A percentile compares a stretch with the other conserved stretches of the same genome.
Evolutionary conservation across 768 basidiomycete species (phyloP).

Genomic region (Hypsizygus marmoreus): DNA sequence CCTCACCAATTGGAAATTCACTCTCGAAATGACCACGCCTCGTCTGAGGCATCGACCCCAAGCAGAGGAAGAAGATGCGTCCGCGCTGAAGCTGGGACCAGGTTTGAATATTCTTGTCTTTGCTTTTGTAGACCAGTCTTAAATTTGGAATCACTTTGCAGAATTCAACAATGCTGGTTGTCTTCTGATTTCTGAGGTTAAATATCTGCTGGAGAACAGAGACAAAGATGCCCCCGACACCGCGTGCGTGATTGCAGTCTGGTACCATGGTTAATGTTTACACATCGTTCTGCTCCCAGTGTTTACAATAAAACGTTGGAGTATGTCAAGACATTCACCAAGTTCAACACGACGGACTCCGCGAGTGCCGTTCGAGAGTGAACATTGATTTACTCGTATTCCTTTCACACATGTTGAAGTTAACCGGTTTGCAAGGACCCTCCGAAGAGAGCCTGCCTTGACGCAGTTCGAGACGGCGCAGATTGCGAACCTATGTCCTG

Average conservation of each 20-base stretch:
- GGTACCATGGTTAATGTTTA: not conserved
- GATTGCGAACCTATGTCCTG: slow-evolving; percentile 89
- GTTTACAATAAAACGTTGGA: slow-evolving; percentile 93
- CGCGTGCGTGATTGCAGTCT: slow-evolving; percentile 56
- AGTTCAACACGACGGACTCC: slow-evolving; percentile 85
- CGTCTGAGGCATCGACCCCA: slow-evolving; percentile 65
- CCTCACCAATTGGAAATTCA: too few relatives aligned
- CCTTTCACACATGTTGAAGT: not conserved
- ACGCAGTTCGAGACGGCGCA: slow-evolving; percentile 93
- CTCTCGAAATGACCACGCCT: slow-evolving; percentile 51
- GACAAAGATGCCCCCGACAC: slow-evolving; percentile 89
- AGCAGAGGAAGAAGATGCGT: slow-evolving; percentile 83
- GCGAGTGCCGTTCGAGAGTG: slow-evolving; percentile 88
- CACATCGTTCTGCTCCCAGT: slow-evolving; percentile 36
- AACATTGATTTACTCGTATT: slow-evolving; percentile 25
- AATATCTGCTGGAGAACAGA: slow-evolving; percentile 84
- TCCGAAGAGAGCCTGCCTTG: slow-evolving; percentile 75
- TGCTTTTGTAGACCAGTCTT: not conserved
- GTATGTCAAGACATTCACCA: slow-evolving; percentile 89
- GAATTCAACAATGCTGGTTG: slow-evolving; percentile 94
- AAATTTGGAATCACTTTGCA: slow-evolving; percentile 24
- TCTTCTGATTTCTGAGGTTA: slow-evolving; percentile 89
- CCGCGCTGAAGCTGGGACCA: slow-evolving; percentile 78
- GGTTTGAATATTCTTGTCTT: slow-evolving; percentile 39
- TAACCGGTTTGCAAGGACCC: slow-evolving; percentile 50